Percentiles rank a stretch among this genome's conserved stretches.
Conservation (phyloP, 352 stramenopile species). For the Phytopythium cucurbitacearum region DNA sequence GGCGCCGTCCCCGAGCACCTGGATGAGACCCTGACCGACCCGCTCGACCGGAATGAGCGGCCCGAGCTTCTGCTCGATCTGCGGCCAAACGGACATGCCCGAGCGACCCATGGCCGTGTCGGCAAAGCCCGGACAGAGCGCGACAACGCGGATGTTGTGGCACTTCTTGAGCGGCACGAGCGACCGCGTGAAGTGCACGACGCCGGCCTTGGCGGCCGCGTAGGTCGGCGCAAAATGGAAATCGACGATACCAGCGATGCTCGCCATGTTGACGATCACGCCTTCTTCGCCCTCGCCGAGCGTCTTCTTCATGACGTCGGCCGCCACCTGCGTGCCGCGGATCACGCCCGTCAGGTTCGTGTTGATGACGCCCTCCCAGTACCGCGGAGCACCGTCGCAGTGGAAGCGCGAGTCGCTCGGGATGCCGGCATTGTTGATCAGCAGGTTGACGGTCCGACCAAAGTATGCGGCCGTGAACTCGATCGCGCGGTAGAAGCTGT, state of each 20-base stretch:
- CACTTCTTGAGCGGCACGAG: constrained; percentile 28
- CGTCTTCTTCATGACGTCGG: constrained; percentile 31
- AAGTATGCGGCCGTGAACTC: constrained; percentile 57
- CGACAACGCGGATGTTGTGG: constrained; percentile 42
- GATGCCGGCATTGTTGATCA: constrained; percentile 85
- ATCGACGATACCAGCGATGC: constrained; percentile 34
- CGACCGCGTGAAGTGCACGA: constrained; percentile 51
- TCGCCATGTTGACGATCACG: constrained; percentile 47
- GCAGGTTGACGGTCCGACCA: constrained; percentile 51
- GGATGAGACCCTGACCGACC: constrained; percentile 7
- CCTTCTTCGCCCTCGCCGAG: constrained; percentile 27
- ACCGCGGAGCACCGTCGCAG: constrained; percentile 20
- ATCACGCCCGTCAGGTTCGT: constrained; percentile 48
- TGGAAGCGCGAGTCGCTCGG: constrained; percentile 50
- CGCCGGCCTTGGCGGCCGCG: constrained; percentile 41
- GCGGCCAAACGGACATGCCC: constrained; percentile 14
- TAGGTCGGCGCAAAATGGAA: constrained; percentile 44
- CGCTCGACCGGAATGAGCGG: constrained; percentile 18
- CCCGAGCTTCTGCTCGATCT: constrained; percentile 24
- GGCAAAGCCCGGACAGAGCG: constrained; percentile 38
- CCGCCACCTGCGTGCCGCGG: constrained; percentile 42
- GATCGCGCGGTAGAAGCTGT: constrained; percentile 58
- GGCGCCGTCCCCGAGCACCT: neutral
- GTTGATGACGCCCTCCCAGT: constrained; percentile 39
- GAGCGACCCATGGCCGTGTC: constrained; percentile 45